A percentile compares a stretch with the other conserved stretches of the same genome.
phyloP scores from a whole-genome alignment of 2,329 filamentous ascomycete species.

The Leptoxyphium fumago region DNA sequence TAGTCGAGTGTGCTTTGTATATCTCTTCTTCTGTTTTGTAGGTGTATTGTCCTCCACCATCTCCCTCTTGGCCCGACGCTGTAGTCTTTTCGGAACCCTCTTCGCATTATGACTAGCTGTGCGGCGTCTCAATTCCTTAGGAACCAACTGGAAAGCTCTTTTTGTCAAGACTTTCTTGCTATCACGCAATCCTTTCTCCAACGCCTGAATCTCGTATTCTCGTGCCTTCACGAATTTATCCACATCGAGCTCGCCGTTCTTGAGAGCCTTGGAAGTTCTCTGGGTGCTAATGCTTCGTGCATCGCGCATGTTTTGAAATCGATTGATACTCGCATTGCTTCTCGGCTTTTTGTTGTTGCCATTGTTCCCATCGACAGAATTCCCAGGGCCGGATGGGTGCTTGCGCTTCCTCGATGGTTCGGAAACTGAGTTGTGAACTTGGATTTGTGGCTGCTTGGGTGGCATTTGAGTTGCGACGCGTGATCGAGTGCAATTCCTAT shows the following conservation, averaged over 20 bases:
- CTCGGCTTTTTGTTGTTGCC: conserved; percentile 7
- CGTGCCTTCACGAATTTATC: conserved; percentile 71
- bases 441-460: no score
- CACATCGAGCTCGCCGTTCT: conserved; percentile 67
- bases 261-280: conserved; percentile 38
- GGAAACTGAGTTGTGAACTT: no score
- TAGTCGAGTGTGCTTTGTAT: conserved; percentile 37
- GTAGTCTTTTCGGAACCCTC: conserved; percentile 65
- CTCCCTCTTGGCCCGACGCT: conserved; percentile 51
- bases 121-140: conserved; percentile 65
- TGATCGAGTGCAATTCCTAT: no score
- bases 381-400: conserved; percentile 5
- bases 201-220: conserved; percentile 74
- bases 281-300: conserved; percentile 33
- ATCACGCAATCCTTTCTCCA: conserved; percentile 67
- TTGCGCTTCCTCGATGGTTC: not conserved
- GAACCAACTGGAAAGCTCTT: conserved; percentile 82
- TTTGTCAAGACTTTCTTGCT: conserved; percentile 50
- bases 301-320: conserved; percentile 17
- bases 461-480: no score
- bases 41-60: conserved; percentile 89
- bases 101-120: conserved; percentile 94
- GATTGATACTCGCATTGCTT: conserved; percentile 7
- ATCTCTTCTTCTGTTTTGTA: conserved; percentile 54
- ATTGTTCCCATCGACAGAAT: not conserved